Evolutionary conservation across 2,329 filamentous ascomycete genomes (phyloP), one percentile per base, ranked within the genome.

Genomic region (Verticillium isaacii): DNA sequence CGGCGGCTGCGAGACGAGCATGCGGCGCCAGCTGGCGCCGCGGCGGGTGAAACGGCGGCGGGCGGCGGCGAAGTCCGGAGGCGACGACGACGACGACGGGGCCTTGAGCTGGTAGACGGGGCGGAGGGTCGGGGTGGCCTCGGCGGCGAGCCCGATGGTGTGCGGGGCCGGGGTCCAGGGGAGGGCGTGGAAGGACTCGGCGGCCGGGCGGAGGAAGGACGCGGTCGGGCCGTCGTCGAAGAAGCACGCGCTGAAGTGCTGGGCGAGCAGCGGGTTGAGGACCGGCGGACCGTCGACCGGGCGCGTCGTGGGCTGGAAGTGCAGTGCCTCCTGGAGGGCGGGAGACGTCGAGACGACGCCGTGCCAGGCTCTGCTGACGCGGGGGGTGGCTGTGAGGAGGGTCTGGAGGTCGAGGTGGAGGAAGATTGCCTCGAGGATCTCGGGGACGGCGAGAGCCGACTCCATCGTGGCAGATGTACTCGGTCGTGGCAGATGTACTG

Each of bases 371-470:
- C 58, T 68, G 54, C 65, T 67, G 23, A 73, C 68, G 1, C 69
- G 68, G 6, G 61, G 61, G 25, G 63, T 68, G 7, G 69, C 68
- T 7, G 67, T 62, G 11, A 73, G 68, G 2, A 72, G 66, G 4
- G 69, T 70, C 14, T 62, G 62, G 63, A 69, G 67, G 62, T 72
- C 69, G 6, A 70, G 60, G 9, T 67, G 63, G 15, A 66, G 39
- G 23, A 73, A 59, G 34, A 72, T 69, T 36, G 65, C 64, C 55
- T 73, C 71, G 32, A 71, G 61, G 4, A 73, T 60, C 62, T 73
- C 71, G 7, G 68, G 65, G 39, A 65, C 59, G 58, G 58, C 59
- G 23, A 69, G 58, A 3, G 52, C 61, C 12, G 29, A 34, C 32
- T 63, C 56, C 61, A 54, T 58, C 23, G 19, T 29, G 29, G 29